phyloP scores from a whole-genome alignment of 2,329 filamentous ascomycete genomes.

The Gaeumannomyces sp. region DNA sequence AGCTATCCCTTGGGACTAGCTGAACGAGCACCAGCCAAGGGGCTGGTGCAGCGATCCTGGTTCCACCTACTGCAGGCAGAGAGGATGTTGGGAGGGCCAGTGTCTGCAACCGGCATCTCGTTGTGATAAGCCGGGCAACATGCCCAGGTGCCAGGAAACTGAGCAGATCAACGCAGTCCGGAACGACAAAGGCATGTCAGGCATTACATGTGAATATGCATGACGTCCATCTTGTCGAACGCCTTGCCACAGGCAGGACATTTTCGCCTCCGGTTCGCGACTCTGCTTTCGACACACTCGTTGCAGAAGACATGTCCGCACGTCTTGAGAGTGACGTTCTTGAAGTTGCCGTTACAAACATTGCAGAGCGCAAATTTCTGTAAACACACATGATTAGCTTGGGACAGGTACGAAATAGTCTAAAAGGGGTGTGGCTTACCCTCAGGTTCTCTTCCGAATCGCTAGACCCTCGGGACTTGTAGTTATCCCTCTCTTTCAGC shows the following conservation, averaged over 20 bases:
- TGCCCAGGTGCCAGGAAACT: background rate
- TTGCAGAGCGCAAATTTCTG: slow-evolving; percentile 79
- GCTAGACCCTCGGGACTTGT: slow-evolving; percentile 80
- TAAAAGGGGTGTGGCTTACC: slow-evolving; percentile 47
- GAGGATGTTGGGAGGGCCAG: background rate
- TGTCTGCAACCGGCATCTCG: background rate
- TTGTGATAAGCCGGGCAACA: background rate
- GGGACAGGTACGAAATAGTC: background rate
- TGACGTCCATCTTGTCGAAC: slow-evolving; percentile 86
- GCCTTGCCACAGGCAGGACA: slow-evolving; percentile 90
- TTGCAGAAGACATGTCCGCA: slow-evolving; percentile 95
- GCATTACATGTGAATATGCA: slow-evolving; percentile 54
- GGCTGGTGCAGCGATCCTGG: background rate
- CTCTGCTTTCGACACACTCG: slow-evolving; percentile 80
- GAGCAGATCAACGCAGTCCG: background rate
- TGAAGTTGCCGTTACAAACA: slow-evolving; percentile 88
- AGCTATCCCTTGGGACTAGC: background rate
- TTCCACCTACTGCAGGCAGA: background rate
- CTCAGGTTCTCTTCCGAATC: slow-evolving; percentile 80
- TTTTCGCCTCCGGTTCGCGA: slow-evolving; percentile 85
- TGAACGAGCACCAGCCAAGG: background rate
- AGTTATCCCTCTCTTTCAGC: slow-evolving; percentile 76
- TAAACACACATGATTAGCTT: slow-evolving; percentile 20
- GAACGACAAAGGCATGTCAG: background rate
- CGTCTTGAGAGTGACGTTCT: slow-evolving; percentile 86